Evolutionary conservation across 352 stramenopile species (phyloP), one percentile per base, ranked within the genome.

Genomic region (Blastocystis hominis): DNA sequence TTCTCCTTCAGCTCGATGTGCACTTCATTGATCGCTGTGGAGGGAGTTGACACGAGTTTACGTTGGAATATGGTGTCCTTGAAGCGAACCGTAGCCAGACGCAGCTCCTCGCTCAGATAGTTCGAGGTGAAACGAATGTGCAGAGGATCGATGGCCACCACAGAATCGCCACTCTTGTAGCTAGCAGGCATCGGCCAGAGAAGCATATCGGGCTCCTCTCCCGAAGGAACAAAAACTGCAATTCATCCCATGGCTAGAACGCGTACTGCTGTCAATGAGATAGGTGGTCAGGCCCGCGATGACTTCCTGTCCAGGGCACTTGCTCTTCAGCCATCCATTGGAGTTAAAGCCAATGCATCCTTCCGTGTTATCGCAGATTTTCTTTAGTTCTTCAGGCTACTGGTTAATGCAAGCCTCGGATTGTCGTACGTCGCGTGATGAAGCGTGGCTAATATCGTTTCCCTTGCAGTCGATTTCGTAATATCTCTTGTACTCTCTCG

Each of bases 331-430:
- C 76, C 76, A 86, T 15, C 76, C 76, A 24, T 86, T 54, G 5
- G 76, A 75, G 56, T 86, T 86, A 54, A 86, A 86, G 13, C 76
- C 76, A 20, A 86, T 46, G 47, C 76, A 86, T 40, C 55, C 76
- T 17, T 86, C 76, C 2, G 55, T 86, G 17, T 68, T n/a, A n/a
- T 86, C 76, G 44, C 76, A 86, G 17, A 86, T 86, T 20, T 59
- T 86, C 63, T 55, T 86, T 6, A 86, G n/a, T 40, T 80, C 42
- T 30, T 86, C 76, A 62, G 50, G 46, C 70, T 80, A 62, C 10
- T 1, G 20, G 63, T 20, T 40, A 64, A 50, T 47, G 2, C 13
- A 40, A 24, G n/a, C 15, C 20, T 68, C 59, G 20, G 17, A 30
- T 1, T 10, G 4, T 42, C 3, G 0, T 77, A 86, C 76, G 20